A percentile compares a stretch with the other conserved stretches of the same genome.
phyloP scores from a whole-genome alignment of 148 eudicot species.

The Nyssa sinensis region DNA sequence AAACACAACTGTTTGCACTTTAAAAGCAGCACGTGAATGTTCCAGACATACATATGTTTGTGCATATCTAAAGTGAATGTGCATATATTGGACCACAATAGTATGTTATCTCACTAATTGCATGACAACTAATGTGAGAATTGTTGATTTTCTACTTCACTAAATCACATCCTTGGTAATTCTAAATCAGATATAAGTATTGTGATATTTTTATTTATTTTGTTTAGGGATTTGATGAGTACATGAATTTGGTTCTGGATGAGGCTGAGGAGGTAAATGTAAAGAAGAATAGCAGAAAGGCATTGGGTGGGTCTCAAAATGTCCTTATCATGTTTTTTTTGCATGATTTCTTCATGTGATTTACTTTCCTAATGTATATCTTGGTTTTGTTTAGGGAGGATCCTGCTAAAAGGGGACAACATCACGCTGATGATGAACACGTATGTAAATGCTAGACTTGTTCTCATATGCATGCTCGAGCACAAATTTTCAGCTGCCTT shows the following conservation, averaged over 20 bases:
- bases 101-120: background rate
- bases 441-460: slow-evolving; percentile 26
- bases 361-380: background rate
- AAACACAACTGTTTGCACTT: background rate
- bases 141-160: background rate
- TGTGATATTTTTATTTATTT: background rate
- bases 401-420: slow-evolving; percentile 78
- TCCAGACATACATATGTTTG: background rate
- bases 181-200: background rate
- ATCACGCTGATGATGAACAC: slow-evolving; percentile 85
- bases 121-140: background rate
- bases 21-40: background rate
- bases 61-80: background rate
- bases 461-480: background rate
- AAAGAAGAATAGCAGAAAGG: slow-evolving; percentile 69
- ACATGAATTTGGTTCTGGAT: slow-evolving; percentile 82
- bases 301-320: slow-evolving; percentile 37
- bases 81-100: background rate
- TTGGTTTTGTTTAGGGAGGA: slow-evolving; percentile 48
- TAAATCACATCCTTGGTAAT: background rate
- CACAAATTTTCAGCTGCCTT: no score
- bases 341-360: background rate
- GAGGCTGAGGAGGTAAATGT: slow-evolving; percentile 80
- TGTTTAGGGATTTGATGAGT: slow-evolving; percentile 70
- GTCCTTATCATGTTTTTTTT: background rate